Conservation (phyloP, 805 yeast species). For the Vanderwaltozyma tropicalis region DNA sequence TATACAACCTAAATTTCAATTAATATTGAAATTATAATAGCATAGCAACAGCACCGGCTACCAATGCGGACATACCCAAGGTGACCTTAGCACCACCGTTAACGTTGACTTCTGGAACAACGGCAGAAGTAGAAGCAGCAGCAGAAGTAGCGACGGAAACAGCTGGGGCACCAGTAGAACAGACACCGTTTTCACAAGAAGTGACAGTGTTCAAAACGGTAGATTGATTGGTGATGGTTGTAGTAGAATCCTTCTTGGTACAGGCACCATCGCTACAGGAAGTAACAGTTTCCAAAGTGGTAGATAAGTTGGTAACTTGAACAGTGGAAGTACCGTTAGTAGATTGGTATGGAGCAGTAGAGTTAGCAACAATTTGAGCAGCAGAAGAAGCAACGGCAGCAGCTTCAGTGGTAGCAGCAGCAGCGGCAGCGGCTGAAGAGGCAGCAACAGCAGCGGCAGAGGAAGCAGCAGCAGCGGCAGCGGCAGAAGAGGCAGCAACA, state of each 20-base stretch:
- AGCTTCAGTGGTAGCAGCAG: slow-evolving; percentile 2
- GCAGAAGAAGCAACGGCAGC: slow-evolving; percentile 2
- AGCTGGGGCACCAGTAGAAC: slow-evolving; percentile 9
- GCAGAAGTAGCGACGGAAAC: not conserved
- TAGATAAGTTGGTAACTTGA: slow-evolving; percentile 1
- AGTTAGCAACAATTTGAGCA: slow-evolving; percentile 9
- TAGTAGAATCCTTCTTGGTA: slow-evolving; percentile 27
- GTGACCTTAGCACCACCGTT: slow-evolving; percentile 5
- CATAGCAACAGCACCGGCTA: slow-evolving; percentile 4
- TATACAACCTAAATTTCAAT: not conserved
- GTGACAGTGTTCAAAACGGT: slow-evolving; percentile 24
- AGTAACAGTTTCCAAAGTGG: slow-evolving; percentile 2
- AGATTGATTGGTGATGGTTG: slow-evolving; percentile 24
- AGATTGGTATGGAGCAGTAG: slow-evolving; percentile 6
- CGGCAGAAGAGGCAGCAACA: not conserved
- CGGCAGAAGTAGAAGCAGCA: not conserved
- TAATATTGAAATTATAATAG: slow-evolving; percentile 1
- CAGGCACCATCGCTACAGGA: slow-evolving; percentile 1
- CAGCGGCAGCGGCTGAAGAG: slow-evolving; percentile 9
- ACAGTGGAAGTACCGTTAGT: slow-evolving; percentile 5
- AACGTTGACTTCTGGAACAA: slow-evolving; percentile 1
- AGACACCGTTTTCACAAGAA: slow-evolving; percentile 1
- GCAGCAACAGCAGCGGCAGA: slow-evolving; percentile 4
- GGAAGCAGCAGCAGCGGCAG: not conserved
- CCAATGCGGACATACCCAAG: slow-evolving; percentile 3